phyloP scores from a whole-genome alignment of 2,329 filamentous ascomycete genomes.

The Aschersonia sp. region DNA sequence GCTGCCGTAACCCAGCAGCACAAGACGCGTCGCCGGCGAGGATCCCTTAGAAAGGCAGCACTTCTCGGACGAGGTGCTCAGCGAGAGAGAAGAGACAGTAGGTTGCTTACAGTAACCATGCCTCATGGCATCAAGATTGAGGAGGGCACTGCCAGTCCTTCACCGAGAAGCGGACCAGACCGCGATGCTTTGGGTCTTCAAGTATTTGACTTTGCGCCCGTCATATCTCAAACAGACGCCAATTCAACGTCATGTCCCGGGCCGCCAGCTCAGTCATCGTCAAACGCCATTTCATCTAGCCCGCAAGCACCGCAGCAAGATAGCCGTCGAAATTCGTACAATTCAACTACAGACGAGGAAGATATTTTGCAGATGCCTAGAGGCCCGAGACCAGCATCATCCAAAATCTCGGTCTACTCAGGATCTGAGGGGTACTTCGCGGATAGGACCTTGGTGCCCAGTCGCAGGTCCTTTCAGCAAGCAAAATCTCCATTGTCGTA shows the following conservation, averaged over 20 bases:
- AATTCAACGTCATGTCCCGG: conserved; percentile 17
- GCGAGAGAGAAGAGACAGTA: conserved; percentile 41
- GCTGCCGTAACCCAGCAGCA: conserved; percentile 20
- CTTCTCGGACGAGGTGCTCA: conserved; percentile 61
- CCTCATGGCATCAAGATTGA: conserved; percentile 13
- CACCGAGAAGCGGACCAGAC: conserved; percentile 10
- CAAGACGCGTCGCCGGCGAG: conserved; percentile 55
- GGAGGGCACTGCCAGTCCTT: conserved; percentile 7
- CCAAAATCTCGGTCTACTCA: conserved; percentile 32
- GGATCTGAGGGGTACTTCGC: conserved; percentile 50
- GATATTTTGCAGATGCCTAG: conserved; percentile 53
- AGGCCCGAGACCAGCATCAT: conserved; percentile 26
- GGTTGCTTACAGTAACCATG: conserved; percentile 27
- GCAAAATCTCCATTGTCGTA: conserved; percentile 47
- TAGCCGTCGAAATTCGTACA: conserved; percentile 27
- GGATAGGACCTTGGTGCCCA: conserved; percentile 23
- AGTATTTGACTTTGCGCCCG: conserved; percentile 29
- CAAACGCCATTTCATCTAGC: conserved; percentile 5
- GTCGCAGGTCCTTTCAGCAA: conserved; percentile 33
- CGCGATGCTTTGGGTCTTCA: conserved; percentile 28
- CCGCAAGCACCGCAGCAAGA: conserved; percentile 8
- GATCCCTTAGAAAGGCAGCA: conserved; percentile 77
- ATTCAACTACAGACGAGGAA: conserved; percentile 65
- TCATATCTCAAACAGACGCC: conserved; percentile 30
- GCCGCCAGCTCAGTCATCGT: conserved; percentile 6